Base-by-base conservation (phyloP, 495 filamentous ascomycete genomes). In the Annulohypoxylon nitens region DNA sequence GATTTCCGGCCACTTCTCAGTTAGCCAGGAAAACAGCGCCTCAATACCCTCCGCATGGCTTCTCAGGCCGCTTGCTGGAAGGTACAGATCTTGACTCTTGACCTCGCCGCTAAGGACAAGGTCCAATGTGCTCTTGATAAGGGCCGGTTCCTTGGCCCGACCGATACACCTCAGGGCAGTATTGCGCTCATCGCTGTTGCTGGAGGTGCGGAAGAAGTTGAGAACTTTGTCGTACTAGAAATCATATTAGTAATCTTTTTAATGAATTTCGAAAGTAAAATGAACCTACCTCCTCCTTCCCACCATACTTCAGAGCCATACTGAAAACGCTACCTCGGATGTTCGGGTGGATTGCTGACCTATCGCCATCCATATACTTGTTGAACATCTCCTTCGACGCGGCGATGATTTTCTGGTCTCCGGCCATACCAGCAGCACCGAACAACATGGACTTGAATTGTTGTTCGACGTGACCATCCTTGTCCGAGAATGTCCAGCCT, bases 31-130 rank as follows among this genome's bases (percentile, higher is more conserved):
- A 88, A 92, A 98, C 65, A 97, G 84, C 10, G 91, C 92, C 63
- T 93, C 86, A 54, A 95, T 91, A 75, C 96, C 96, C 51, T 89
- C 87, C 4, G 87, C 81, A 78, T 97, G 93, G 74, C 86, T 89
- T 64, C 96, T 89, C 58, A 99, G 87, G 26, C 92, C 93, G 43
- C 88, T 86, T 26, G 97, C 81, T 2, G 88, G 96, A 77, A 97
- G 90, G 84, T 98, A 98, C 72, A 99, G 90, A 77, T 99, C 96
- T 82, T 99, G 96, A 73, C 91, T 94, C 85, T 97, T 97, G 80
- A 99, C 93, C 69, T 97, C 92, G 45, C 90, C 87, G 80, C 90
- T 89, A 67, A 93, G 86, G 48, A 94, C 89, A 37, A 97, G 83
- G 8, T 81, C 85, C 16, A 99, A 87, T 2, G 94, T 95, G 63